Percentiles rank a stretch among this genome's conserved stretches.
Evolutionary conservation across 371 early-diverging fungal species (phyloP).

Genomic region (Mucor circinelloides): DNA sequence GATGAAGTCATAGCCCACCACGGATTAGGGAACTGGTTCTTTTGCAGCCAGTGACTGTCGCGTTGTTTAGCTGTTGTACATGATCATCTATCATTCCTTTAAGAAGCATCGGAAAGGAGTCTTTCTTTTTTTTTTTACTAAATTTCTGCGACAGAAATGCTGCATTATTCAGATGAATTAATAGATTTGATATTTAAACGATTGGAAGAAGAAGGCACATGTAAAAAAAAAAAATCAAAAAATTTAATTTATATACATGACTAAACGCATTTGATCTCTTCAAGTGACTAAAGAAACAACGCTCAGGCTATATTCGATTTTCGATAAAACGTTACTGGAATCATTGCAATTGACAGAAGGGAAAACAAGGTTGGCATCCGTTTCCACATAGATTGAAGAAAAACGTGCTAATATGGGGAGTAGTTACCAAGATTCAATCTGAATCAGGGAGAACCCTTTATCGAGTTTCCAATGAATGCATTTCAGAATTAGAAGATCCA

Average conservation of each 20-base stretch:
- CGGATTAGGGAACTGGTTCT: neutral
- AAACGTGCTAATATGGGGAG: neutral
- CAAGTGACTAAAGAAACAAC: conserved; percentile 22
- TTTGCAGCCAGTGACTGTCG: neutral
- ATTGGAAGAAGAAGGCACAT: neutral
- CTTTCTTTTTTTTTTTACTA: neutral
- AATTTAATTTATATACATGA: neutral
- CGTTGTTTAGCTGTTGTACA: neutral
- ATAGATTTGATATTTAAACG: neutral
- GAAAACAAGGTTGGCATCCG: conserved; percentile 20
- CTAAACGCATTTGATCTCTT: neutral
- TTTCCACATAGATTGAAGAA: no score
- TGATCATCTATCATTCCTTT: neutral
- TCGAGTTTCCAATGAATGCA: conserved; percentile 22
- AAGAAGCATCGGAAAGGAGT: neutral
- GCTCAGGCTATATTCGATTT: conserved; percentile 12
- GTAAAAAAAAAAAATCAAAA: neutral
- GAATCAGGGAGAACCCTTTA: conserved; percentile 23
- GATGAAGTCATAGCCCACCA: neutral
- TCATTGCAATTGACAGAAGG: conserved; percentile 28
- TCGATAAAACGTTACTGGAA: conserved; percentile 17
- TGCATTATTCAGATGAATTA: neutral
- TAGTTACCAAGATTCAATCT: conserved; percentile 14
- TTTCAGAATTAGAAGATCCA: neutral
- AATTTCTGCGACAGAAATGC: neutral